Base-by-base conservation (phyloP, 2,329 filamentous ascomycete species). In the Beauveria australis region DNA sequence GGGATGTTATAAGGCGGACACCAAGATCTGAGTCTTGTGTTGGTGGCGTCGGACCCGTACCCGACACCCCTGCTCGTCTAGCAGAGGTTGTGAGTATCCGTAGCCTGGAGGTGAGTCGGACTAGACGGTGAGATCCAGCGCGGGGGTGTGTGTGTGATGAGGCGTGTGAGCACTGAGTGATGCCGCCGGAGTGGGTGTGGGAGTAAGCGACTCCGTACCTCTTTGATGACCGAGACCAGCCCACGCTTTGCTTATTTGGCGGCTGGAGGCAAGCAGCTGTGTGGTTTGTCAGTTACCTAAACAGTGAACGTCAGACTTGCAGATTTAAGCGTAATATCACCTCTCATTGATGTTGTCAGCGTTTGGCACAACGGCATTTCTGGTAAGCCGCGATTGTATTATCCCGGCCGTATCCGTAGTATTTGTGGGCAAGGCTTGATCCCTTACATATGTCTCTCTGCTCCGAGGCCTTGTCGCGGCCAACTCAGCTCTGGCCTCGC, bases 1-100 rank as follows among this genome's bases (percentile, higher is more conserved):
- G 47, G 59, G 51, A 43, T 61, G n/a, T 47, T 61, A 61, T 61
- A 37, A 55, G 52, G 46, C 53, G 59, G 46, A 55, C 46, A 24
- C 47, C 19, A 44, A 53, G 60, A 61, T 61, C 53, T 57, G 46
- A 61, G 53, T 44, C 60, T 49, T 49, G 43, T 46, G 53, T 19
- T 52, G 53, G 60, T 61, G 60, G 60, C 60, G 53, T 58, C 60
- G 60, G 60, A 57, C 60, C 53, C 53, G 53, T 61, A 61, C 53
- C 60, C 53, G 60, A 61, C 41, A 61, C 60, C 60, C 60, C 53
- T 61, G 60, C 46, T 53, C 53, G 40, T 56, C 40, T 51, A 44
- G 37, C 19, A 56, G 19, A 44, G 24, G 33, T 47, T 37, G 33
- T 37, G 33, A 37, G 52, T 43, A 37, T 14, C 12, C 33, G 33